Percentiles rank a stretch among this genome's conserved stretches.
Conservation (phyloP, 164 flowering plant genomes). For the Liquidambar formosana region DNA sequence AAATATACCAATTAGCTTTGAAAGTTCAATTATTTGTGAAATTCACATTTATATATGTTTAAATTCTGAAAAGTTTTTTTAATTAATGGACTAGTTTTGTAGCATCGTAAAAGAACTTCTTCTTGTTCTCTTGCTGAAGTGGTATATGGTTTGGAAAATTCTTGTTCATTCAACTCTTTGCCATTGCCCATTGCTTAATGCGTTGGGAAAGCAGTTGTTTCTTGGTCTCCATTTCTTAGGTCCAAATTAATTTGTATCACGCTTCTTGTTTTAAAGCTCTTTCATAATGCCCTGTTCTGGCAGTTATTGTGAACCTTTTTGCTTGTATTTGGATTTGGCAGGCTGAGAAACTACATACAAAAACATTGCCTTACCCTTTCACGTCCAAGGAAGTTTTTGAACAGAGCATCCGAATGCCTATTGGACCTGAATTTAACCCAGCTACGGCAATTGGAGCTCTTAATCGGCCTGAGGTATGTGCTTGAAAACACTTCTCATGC, state of each 20-base stretch:
- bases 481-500: not conserved
- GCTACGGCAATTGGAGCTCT: constrained; percentile 62
- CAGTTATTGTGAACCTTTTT: not conserved
- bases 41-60: not conserved
- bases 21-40: not conserved
- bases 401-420: constrained; percentile 76
- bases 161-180: not conserved
- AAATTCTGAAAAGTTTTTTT: not conserved
- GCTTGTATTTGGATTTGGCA: constrained; percentile 32
- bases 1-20: not conserved
- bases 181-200: not conserved
- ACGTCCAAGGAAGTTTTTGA: constrained; percentile 78
- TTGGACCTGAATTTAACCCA: constrained; percentile 94
- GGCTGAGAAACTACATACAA: constrained; percentile 78
- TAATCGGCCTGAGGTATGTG: constrained; percentile 72
- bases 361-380: constrained; percentile 71
- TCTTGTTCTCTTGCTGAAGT: not conserved
- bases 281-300: too few species aligned
- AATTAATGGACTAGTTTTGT: not conserved
- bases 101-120: not conserved
- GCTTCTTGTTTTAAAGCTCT: too few species aligned
- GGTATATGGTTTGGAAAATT: not conserved
- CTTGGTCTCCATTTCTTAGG: too few species aligned
- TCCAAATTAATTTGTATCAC: too few species aligned
- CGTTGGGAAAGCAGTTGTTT: not conserved